These are phyloP conservation scores for Ganoderma lingzhi DNA, from an alignment of 1,284 basidiomycete species.

Conservation along the genomic window DNA sequence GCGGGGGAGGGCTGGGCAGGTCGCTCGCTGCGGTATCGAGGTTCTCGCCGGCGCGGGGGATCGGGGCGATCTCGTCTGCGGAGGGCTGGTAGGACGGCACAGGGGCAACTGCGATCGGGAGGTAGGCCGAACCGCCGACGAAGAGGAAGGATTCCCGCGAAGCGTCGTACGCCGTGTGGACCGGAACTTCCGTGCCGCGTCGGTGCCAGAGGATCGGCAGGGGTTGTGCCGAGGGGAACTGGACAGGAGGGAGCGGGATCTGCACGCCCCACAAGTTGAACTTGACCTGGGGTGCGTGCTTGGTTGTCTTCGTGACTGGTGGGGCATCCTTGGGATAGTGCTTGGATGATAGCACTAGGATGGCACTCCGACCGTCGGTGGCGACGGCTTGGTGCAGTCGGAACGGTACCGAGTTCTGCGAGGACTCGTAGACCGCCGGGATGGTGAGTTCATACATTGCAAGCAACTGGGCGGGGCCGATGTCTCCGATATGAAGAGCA, in stretches of 20 bases:
- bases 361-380: constrained; percentile 47
- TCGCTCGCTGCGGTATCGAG: constrained; percentile 46
- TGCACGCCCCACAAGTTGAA: constrained; percentile 73
- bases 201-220: constrained; percentile 73
- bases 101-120: constrained; percentile 43
- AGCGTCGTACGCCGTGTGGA: constrained; percentile 61
- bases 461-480: constrained; percentile 52
- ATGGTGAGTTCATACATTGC: constrained; percentile 62
- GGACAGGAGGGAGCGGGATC: constrained; percentile 53
- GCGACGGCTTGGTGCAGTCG: constrained; percentile 58
- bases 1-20: constrained; percentile 56
- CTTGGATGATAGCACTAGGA: constrained; percentile 66
- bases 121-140: constrained; percentile 65
- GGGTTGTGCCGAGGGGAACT: constrained; percentile 41
- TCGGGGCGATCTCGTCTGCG: constrained; percentile 70
- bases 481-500: constrained; percentile 52
- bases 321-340: constrained; percentile 44
- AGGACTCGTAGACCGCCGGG: constrained; percentile 33
- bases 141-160: constrained; percentile 58
- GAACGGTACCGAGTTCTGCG: constrained; percentile 57
- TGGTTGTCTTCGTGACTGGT: constrained; percentile 18
- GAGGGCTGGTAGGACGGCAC: constrained; percentile 59
- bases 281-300: constrained; percentile 38
- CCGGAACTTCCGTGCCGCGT: constrained; percentile 75
- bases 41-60: constrained; percentile 67